These are phyloP conservation scores for Emmonsia crescens DNA, from an alignment of 2,329 filamentous ascomycete genomes.

Conservation along the genomic window DNA sequence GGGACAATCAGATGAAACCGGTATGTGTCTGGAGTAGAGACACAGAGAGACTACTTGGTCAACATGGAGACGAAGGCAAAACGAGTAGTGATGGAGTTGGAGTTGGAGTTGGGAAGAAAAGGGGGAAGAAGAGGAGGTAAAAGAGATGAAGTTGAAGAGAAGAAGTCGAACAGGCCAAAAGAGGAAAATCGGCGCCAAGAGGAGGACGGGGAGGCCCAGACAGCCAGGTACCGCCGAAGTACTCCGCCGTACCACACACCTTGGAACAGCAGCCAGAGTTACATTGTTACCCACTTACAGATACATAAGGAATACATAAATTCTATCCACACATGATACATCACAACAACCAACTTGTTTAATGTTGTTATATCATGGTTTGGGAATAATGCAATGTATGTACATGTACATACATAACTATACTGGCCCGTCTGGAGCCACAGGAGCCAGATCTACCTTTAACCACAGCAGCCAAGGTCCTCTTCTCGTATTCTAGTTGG, in stretches of 20 bases:
- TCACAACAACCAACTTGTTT: no score
- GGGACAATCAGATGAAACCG: background rate
- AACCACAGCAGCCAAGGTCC: background rate
- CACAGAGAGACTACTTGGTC: background rate
- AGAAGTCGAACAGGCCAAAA: background rate
- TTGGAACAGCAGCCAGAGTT: background rate
- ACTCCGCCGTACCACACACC: background rate
- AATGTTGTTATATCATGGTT: background rate
- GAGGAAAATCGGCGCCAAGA: background rate
- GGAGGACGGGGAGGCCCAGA: no score
- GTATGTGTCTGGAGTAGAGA: background rate
- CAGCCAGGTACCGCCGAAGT: background rate
- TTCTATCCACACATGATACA: no score
- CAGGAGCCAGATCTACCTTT: background rate
- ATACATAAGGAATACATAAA: background rate
- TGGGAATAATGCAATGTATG: background rate
- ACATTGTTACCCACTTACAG: background rate
- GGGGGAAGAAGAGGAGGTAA: background rate
- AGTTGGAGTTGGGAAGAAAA: background rate
- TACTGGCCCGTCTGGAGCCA: background rate
- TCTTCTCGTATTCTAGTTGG: background rate
- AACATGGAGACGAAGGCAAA: background rate
- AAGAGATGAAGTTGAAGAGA: background rate
- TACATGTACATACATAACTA: background rate
- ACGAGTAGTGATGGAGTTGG: background rate